Evolutionary conservation across 2,329 filamentous ascomycete species (phyloP).

Genomic region (Stagonosporopsis vannaccii): DNA sequence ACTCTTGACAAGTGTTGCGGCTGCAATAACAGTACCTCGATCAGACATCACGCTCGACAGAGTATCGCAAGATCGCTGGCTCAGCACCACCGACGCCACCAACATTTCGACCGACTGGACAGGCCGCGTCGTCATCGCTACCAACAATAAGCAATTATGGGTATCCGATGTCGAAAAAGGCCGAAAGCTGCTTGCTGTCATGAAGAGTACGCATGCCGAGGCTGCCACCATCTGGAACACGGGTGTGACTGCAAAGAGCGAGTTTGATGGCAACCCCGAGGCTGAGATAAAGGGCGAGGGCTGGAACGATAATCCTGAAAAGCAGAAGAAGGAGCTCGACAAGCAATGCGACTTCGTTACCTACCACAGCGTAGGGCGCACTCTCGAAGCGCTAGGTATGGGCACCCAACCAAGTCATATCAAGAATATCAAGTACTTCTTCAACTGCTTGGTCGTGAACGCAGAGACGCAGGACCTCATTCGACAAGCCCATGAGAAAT

Average conservation of each 20-base stretch:
- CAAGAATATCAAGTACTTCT: constrained; percentile 28
- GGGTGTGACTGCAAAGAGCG: constrained; percentile 11
- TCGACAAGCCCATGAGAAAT: constrained; percentile 12
- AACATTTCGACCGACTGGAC: too few relatives aligned
- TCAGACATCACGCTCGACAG: background rate
- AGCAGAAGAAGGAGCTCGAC: constrained; percentile 9
- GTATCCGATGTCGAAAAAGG: constrained; percentile 11
- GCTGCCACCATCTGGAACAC: constrained; percentile 16
- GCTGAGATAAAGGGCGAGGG: constrained; percentile 18
- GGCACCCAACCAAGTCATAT: constrained; percentile 19
- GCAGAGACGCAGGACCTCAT: constrained; percentile 23
- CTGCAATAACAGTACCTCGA: background rate
- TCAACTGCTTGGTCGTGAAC: constrained; percentile 23
- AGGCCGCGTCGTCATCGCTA: background rate
- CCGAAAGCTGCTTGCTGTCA: constrained; percentile 19
- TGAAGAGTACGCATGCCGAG: constrained; percentile 19
- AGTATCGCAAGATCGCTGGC: background rate
- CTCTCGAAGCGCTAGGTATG: constrained; percentile 15
- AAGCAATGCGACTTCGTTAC: constrained; percentile 16
- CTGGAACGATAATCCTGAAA: constrained; percentile 19
- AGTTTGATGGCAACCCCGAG: constrained; percentile 17
- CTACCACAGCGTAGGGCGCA: constrained; percentile 11
- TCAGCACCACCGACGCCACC: background rate
- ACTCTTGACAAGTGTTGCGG: background rate
- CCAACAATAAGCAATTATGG: background rate